Conservation (phyloP, 345 rosid genomes). For the Linum trigynum region DNA sequence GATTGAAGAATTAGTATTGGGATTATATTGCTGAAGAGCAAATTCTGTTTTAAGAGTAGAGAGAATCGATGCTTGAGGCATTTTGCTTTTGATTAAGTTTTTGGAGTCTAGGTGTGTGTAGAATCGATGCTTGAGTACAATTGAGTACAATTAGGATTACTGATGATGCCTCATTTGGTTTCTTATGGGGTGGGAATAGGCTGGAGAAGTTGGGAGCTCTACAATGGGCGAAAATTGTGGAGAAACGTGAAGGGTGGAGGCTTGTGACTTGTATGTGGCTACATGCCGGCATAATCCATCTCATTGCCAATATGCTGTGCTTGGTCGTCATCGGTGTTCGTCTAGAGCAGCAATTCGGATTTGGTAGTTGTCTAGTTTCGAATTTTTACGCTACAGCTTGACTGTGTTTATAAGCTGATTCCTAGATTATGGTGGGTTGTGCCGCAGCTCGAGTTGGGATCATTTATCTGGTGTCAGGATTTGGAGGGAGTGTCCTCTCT, state of each 20-base stretch:
- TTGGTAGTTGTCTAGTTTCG: slow-evolving; percentile 8
- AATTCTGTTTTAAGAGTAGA: no score
- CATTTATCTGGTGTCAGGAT: slow-evolving; percentile 15
- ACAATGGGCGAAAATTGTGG: slow-evolving; percentile 13
- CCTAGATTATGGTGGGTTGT: neutral
- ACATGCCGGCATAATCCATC: slow-evolving; percentile 26
- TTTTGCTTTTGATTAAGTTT: no score
- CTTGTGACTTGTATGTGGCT: slow-evolving; percentile 23
- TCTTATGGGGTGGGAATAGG: neutral
- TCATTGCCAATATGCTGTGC: slow-evolving; percentile 21
- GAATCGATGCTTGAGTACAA: no score
- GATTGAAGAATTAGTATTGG: no score
- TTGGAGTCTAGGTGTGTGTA: no score
- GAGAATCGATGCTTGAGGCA: no score
- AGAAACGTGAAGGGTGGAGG: slow-evolving; percentile 23
- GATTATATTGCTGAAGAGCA: no score
- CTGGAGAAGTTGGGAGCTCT: slow-evolving; percentile 20
- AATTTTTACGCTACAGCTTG: neutral
- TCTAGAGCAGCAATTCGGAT: slow-evolving; percentile 26
- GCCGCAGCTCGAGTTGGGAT: slow-evolving; percentile 19
- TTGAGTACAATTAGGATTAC: no score
- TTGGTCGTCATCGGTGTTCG: slow-evolving; percentile 24
- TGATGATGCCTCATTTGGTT: no score
- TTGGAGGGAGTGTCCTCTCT: slow-evolving; percentile 25
- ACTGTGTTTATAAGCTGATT: neutral